Conservation (phyloP, 768 basidiomycete species). For the Candolleomyces efflorescens region DNA sequence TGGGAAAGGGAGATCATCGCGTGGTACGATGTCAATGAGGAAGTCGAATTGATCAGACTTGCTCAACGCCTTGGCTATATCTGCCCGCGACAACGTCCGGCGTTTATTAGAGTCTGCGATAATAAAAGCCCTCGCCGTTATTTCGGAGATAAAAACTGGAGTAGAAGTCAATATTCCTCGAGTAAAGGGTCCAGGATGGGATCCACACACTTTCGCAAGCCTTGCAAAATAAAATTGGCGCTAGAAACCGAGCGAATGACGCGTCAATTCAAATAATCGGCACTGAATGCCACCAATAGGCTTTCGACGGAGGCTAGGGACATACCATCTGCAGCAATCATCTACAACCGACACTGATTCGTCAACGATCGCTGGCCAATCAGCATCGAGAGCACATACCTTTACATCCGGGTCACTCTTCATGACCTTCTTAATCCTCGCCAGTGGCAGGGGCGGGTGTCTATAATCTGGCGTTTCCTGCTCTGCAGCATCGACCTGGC, state of each 20-base stretch:
- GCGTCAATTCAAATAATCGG: background rate
- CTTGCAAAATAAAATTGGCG: slow-evolving; percentile 94
- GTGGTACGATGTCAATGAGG: slow-evolving; percentile 91
- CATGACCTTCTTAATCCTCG: slow-evolving; percentile 99
- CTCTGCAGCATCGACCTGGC: slow-evolving; percentile 83
- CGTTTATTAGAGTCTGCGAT: slow-evolving; percentile 95
- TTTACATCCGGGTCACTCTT: slow-evolving; percentile 97
- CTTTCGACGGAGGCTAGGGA: background rate
- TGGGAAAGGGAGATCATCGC: slow-evolving; percentile 60
- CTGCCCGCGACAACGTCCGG: slow-evolving; percentile 89
- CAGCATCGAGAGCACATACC: slow-evolving; percentile 42
- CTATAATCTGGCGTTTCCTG: slow-evolving; percentile 85
- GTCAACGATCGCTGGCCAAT: slow-evolving; percentile 9
- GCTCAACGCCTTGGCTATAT: slow-evolving; percentile 88
- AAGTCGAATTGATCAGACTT: slow-evolving; percentile 98
- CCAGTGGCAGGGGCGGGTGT: slow-evolving; percentile 86
- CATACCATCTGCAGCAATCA: slow-evolving; percentile 95
- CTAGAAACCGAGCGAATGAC: slow-evolving; percentile 33
- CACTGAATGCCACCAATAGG: slow-evolving; percentile 4
- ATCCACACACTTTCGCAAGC: slow-evolving; percentile 89
- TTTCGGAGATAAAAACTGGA: slow-evolving; percentile 93
- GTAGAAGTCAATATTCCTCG: background rate
- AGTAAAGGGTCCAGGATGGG: background rate
- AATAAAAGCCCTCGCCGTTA: slow-evolving; percentile 93
- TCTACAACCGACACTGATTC: slow-evolving; percentile 42